Evolutionary conservation across 2,329 filamentous ascomycete genomes (phyloP), one percentile per base, ranked within the genome.

Genomic region (Fusarium bactridioides): DNA sequence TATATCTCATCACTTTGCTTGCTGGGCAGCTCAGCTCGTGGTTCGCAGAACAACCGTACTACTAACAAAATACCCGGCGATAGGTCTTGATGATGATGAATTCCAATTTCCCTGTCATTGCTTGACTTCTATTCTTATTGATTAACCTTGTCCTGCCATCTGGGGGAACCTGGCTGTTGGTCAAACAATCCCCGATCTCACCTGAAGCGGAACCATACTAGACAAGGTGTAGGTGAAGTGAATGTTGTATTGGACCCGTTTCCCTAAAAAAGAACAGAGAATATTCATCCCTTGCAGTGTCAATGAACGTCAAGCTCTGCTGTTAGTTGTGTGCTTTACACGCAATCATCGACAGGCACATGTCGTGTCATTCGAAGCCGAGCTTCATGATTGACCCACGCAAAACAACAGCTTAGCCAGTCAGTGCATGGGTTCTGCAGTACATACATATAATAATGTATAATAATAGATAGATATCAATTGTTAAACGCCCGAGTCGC

Each of bases 131-230:
- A 61, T 74, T 74, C 61, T 50, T 50, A 48, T 61, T 67, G 54
- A 68, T 71, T 73, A 73, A 68, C 63, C 65, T 72, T 59, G 74
- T 66, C 72, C 58, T 76, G 64, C 59, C 64, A 72, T 75, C 67
- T 76, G 72, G 70, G 73, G 64, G 73, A 67, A 75, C 73, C 60
- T 72, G 69, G 66, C 66, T 56, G 69, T 65, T 72, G 48, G 56
- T 66, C 68, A 71, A 76, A 61, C 66, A 43, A 59, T 61, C 73
- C 67, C 73, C 67, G 67, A 77, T 72, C 72, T 77, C 75, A 77
- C 75, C 75, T 77, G 75, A 77, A 77, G 69, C 74, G 69, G 75
- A 67, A 70, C 72, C 73, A 70, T 75, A 67, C 70, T 73, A 71
- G 67, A 48, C 66, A 63, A 64, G 66, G 66, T 69, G 51, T 44